Conservation (phyloP, 257 asterid species). For the Gentiana macrophylla region DNA sequence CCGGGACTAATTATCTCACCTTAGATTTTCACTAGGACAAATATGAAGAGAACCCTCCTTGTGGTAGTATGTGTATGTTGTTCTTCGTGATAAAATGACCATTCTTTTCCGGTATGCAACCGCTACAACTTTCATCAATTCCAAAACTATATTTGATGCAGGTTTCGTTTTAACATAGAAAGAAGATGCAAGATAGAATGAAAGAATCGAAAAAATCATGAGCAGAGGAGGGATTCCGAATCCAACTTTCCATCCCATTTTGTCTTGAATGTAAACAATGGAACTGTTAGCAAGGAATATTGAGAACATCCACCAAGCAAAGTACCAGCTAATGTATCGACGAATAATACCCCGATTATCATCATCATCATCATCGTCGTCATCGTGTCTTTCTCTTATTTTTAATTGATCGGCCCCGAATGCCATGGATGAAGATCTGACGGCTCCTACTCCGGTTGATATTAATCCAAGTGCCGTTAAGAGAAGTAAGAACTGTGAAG, state of each 20-base stretch:
- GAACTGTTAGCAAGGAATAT: slow-evolving; percentile 37
- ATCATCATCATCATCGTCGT: slow-evolving; percentile 12
- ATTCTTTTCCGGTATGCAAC: slow-evolving; percentile 49
- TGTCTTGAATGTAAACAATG: slow-evolving; percentile 66
- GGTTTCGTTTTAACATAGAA: slow-evolving; percentile 40
- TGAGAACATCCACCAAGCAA: slow-evolving; percentile 32
- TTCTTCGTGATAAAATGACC: slow-evolving; percentile 12
- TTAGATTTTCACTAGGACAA: too few relatives aligned
- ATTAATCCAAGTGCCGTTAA: slow-evolving; percentile 41
- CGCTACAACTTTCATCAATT: slow-evolving; percentile 39
- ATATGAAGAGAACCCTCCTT: slow-evolving; percentile 18
- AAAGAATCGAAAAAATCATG: slow-evolving; percentile 23
- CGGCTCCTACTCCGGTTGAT: slow-evolving; percentile 65
- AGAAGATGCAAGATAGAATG: slow-evolving; percentile 42
- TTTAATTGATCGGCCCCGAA: slow-evolving; percentile 59
- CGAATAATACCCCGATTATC: slow-evolving; percentile 14
- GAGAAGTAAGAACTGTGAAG: slow-evolving; percentile 32
- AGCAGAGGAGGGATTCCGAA: slow-evolving; percentile 47
- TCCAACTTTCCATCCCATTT: slow-evolving; percentile 65
- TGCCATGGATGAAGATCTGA: slow-evolving; percentile 49
- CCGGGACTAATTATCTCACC: too few relatives aligned
- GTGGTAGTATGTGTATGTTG: slow-evolving; percentile 22
- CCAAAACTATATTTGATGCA: slow-evolving; percentile 31
- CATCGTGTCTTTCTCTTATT: not conserved
- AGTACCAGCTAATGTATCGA: slow-evolving; percentile 61